Percentiles rank a stretch among this genome's conserved stretches.
phyloP scores from a whole-genome alignment of 2,329 filamentous ascomycete genomes.

The Cryphonectria carpinicola region DNA sequence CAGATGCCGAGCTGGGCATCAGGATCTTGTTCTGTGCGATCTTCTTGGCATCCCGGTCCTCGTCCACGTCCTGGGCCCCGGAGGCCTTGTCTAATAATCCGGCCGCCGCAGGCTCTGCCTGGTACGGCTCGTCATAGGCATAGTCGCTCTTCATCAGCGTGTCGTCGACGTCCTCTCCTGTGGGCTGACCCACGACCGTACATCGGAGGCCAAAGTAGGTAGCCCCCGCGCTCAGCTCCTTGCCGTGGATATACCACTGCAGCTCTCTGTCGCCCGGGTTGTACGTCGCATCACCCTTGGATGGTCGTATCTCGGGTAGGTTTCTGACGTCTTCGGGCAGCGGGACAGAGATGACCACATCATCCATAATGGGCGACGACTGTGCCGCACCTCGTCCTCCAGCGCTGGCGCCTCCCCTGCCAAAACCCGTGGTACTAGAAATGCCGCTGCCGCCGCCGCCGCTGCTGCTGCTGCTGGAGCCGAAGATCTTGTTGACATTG shows the following conservation, averaged over 20 bases:
- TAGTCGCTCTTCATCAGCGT: slow-evolving; percentile 53
- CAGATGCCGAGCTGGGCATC: slow-evolving; percentile 78
- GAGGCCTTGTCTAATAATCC: slow-evolving; percentile 40
- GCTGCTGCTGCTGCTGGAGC: slow-evolving; percentile 36
- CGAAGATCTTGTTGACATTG: slow-evolving; percentile 69
- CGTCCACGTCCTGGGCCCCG: slow-evolving; percentile 36
- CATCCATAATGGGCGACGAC: slow-evolving; percentile 69
- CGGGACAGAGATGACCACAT: slow-evolving; percentile 77
- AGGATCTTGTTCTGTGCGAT: slow-evolving; percentile 72
- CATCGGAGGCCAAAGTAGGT: slow-evolving; percentile 77
- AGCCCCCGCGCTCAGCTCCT: slow-evolving; percentile 71
- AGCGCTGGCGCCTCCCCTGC: slow-evolving; percentile 46
- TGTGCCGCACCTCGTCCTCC: slow-evolving; percentile 57
- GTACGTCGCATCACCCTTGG: slow-evolving; percentile 82
- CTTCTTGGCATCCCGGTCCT: slow-evolving; percentile 58
- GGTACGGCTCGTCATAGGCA: slow-evolving; percentile 61
- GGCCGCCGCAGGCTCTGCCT: slow-evolving; percentile 45
- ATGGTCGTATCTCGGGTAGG: slow-evolving; percentile 79
- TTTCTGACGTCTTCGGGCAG: slow-evolving; percentile 80
- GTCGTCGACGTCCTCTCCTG: slow-evolving; percentile 51
- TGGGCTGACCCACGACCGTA: slow-evolving; percentile 71
- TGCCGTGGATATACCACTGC: slow-evolving; percentile 82
- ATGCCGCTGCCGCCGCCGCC: background rate
- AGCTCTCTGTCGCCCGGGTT: slow-evolving; percentile 71
- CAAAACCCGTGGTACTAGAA: slow-evolving; percentile 41